These are phyloP conservation scores for Escovopsis weberi DNA, from an alignment of 2,329 filamentous ascomycete genomes.

Conservation along the genomic window DNA sequence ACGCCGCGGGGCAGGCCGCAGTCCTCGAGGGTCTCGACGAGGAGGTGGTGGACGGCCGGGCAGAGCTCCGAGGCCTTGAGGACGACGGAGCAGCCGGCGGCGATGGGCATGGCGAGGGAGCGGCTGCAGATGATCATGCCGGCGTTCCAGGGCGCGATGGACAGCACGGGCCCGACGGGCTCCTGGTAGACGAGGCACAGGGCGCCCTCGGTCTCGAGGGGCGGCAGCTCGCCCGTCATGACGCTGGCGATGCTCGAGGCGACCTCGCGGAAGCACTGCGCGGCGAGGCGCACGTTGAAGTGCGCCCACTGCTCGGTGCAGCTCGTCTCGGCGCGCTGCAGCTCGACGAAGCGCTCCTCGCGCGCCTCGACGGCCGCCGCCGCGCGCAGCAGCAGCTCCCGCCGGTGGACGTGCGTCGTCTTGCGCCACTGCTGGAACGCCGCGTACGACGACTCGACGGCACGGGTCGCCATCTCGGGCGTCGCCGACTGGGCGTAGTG, in stretches of 20 bases:
- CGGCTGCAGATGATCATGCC: neutral
- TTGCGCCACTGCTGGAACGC: slow-evolving; percentile 58
- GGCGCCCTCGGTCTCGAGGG: neutral
- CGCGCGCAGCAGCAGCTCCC: slow-evolving; percentile 55
- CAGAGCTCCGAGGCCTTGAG: slow-evolving; percentile 20
- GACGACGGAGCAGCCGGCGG: slow-evolving; percentile 6
- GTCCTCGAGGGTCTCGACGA: slow-evolving; percentile 22
- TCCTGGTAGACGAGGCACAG: slow-evolving; percentile 32
- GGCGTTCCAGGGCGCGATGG: slow-evolving; percentile 54
- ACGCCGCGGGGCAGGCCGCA: slow-evolving; percentile 27
- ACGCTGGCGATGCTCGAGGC: slow-evolving; percentile 23
- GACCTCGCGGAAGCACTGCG: slow-evolving; percentile 26
- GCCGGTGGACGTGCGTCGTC: slow-evolving; percentile 43
- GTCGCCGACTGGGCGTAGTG: slow-evolving; percentile 22
- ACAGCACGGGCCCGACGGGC: slow-evolving; percentile 64
- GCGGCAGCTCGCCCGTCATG: neutral
- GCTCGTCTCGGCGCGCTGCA: slow-evolving; percentile 40
- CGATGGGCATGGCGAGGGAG: neutral
- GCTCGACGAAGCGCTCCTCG: slow-evolving; percentile 43
- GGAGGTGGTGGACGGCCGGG: slow-evolving; percentile 16
- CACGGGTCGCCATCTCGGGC: slow-evolving; percentile 38
- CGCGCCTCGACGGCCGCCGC: slow-evolving; percentile 48
- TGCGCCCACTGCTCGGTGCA: slow-evolving; percentile 22
- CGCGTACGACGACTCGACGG: slow-evolving; percentile 39
- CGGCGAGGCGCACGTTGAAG: slow-evolving; percentile 23